Evolutionary conservation across 2,329 filamentous ascomycete genomes (phyloP).

Genomic region (Sporothrix pseudoabietina): DNA sequence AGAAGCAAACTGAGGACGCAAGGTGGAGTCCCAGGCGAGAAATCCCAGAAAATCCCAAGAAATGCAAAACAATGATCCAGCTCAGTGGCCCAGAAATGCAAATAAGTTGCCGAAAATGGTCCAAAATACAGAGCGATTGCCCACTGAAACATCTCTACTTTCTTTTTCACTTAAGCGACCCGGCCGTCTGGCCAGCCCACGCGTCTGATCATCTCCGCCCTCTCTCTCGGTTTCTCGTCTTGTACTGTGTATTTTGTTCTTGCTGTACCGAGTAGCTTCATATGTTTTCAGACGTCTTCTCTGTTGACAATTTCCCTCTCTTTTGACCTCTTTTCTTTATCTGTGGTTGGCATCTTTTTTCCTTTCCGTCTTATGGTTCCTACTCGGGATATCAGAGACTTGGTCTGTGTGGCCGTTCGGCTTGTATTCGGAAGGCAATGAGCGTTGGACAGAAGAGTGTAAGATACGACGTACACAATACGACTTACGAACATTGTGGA

Average conservation of each 20-base stretch:
- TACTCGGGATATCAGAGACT: not conserved
- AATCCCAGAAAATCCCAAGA: not conserved
- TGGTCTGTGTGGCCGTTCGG: not conserved
- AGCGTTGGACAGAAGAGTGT: not conserved
- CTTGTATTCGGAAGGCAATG: not conserved
- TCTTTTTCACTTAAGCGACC: not conserved
- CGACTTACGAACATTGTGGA: not conserved
- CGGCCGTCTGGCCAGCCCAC: slow-evolving; percentile 9
- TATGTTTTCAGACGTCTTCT: not conserved
- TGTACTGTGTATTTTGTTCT: not conserved
- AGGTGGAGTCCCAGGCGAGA: not conserved
- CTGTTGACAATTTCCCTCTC: not conserved
- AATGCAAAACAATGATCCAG: not conserved
- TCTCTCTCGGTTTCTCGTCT: not conserved
- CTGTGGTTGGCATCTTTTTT: not conserved
- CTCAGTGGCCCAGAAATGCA: not conserved
- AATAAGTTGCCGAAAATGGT: not conserved
- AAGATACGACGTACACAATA: not conserved
- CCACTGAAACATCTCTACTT: not conserved
- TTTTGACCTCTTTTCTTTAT: not conserved
- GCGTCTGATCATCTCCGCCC: not conserved
- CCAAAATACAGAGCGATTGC: not conserved
- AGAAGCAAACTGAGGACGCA: not conserved
- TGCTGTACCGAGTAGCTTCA: not conserved
- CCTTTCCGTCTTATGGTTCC: not conserved